Percentiles rank a stretch among this genome's conserved stretches.
Evolutionary conservation across 352 stramenopile species (phyloP).

Genomic region (Phytopythium delawarense): DNA sequence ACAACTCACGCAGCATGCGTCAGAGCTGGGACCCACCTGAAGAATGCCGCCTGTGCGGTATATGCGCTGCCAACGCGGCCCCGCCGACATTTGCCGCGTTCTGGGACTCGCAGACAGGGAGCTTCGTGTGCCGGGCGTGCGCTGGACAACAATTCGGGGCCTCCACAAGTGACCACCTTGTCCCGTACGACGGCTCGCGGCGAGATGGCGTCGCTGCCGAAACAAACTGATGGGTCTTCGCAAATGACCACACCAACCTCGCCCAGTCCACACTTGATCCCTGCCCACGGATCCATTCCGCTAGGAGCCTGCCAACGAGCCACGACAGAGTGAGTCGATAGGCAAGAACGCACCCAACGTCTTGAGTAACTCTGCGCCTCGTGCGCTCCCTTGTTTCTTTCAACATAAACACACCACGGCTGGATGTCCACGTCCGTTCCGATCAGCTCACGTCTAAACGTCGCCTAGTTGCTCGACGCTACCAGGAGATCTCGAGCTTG

Average conservation of each 20-base stretch:
- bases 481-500: too few species aligned
- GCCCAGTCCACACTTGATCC: background rate
- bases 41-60: conserved; percentile 42
- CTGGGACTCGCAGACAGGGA: conserved; percentile 42
- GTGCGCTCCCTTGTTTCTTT: background rate
- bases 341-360: background rate
- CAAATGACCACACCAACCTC: background rate
- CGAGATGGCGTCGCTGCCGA: conserved; percentile 10
- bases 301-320: background rate
- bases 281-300: too few species aligned
- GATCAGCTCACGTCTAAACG: background rate
- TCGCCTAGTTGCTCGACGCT: background rate
- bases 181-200: conserved; percentile 49
- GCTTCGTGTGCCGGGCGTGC: conserved; percentile 46
- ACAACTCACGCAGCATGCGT: conserved; percentile 47
- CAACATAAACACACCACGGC: background rate
- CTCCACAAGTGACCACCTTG: conserved; percentile 23
- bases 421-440: background rate
- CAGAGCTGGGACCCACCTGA: conserved; percentile 55
- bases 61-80: conserved; percentile 15
- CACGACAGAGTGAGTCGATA: background rate
- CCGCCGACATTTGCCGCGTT: conserved; percentile 35
- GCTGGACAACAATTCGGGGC: conserved; percentile 15
- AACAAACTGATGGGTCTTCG: background rate
- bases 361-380: background rate